Percentiles rank a stretch among this genome's conserved stretches.
Conservation (phyloP, 345 rosid genomes). For the Euphorbia pulcherrima region DNA sequence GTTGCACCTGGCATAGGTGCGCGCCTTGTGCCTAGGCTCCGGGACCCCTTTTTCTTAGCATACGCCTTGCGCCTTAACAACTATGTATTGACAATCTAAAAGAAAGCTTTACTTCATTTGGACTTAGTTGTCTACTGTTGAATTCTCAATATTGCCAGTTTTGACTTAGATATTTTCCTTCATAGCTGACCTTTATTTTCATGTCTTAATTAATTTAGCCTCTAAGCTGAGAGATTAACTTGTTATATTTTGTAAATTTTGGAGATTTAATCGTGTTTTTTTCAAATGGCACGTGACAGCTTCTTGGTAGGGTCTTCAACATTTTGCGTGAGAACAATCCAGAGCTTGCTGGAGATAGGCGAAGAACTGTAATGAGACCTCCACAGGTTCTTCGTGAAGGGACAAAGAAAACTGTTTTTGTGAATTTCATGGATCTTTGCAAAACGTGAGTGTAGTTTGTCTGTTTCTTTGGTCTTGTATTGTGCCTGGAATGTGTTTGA, state of each 20-base stretch:
- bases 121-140: not conserved
- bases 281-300: slow-evolving; percentile 46
- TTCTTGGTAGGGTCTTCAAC: slow-evolving; percentile 80
- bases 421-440: slow-evolving; percentile 96
- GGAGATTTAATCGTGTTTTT: not conserved
- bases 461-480: not conserved
- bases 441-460: slow-evolving; percentile 46
- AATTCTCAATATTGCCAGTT: not conserved
- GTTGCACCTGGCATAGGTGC: not conserved
- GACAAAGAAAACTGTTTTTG: slow-evolving; percentile 94
- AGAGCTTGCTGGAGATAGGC: slow-evolving; percentile 94
- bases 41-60: not conserved
- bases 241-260: not conserved
- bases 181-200: not conserved
- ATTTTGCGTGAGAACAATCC: slow-evolving; percentile 92
- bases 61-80: not conserved
- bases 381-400: slow-evolving; percentile 99
- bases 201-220: no score
- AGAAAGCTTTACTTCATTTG: not conserved
- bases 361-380: slow-evolving; percentile 96
- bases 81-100: not conserved
- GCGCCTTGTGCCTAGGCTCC: not conserved
- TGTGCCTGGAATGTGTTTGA: not conserved
- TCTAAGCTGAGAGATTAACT: not conserved
- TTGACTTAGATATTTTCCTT: not conserved